These are phyloP conservation scores for Collybia mongolica DNA, from an alignment of 768 basidiomycete species.

Conservation along the genomic window DNA sequence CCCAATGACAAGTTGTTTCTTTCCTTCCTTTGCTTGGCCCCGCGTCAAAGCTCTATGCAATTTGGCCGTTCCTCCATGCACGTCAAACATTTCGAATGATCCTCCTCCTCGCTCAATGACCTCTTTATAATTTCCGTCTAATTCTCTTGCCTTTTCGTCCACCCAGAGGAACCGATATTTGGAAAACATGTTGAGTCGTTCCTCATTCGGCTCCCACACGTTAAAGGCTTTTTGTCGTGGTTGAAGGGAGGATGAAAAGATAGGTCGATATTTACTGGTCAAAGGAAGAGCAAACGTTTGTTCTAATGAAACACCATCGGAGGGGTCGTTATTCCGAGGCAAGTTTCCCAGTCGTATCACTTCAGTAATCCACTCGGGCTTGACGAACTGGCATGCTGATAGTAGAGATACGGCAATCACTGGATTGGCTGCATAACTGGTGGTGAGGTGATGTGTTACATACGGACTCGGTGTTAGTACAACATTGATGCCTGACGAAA, in stretches of 20 bases:
- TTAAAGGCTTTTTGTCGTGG: conserved; percentile 47
- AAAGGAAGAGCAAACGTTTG: conserved; percentile 47
- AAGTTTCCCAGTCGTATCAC: conserved; percentile 49
- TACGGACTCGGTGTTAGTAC: conserved; percentile 40
- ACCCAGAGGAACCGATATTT: conserved; percentile 59
- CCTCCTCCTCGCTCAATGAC: conserved; percentile 58
- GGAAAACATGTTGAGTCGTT: conserved; percentile 52
- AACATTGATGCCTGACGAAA: conserved; percentile 51
- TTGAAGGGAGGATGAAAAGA: conserved; percentile 50
- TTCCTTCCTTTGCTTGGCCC: conserved; percentile 48
- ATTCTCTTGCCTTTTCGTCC: conserved; percentile 51
- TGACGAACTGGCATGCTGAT: conserved; percentile 57
- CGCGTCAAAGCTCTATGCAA: conserved; percentile 53
- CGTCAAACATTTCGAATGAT: conserved; percentile 60
- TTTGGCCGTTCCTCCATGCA: conserved; percentile 44
- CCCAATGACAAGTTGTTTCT: conserved; percentile 51
- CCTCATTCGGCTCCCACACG: conserved; percentile 70
- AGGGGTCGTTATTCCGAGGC: conserved; percentile 28
- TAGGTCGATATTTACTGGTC: conserved; percentile 56
- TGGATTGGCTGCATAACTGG: conserved; percentile 48
- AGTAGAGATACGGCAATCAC: conserved; percentile 58
- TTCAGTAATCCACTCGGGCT: conserved; percentile 65
- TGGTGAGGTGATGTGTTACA: conserved; percentile 65
- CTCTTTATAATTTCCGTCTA: conserved; percentile 48
- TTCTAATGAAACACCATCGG: conserved; percentile 44